phyloP scores from a whole-genome alignment of 1,284 basidiomycete species.

The Porogramme epimiltina region DNA sequence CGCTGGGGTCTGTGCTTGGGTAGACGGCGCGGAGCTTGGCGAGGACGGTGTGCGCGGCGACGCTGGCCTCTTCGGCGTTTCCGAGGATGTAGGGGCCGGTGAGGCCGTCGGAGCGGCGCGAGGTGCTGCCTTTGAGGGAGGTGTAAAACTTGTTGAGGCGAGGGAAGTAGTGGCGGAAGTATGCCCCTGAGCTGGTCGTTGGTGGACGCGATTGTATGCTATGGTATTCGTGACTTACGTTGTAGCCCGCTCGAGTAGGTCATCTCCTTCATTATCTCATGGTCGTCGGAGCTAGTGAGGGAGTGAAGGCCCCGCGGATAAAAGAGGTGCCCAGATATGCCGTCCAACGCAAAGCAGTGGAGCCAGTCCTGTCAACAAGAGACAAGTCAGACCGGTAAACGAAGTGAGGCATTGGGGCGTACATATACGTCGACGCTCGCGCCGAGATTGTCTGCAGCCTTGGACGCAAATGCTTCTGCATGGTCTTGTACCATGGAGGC shows the following conservation, averaged over 20 bases:
- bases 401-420: background rate
- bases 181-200: slow-evolving; percentile 1
- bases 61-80: slow-evolving; percentile 5
- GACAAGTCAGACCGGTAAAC: background rate
- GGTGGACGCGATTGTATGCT: background rate
- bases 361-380: slow-evolving; percentile 14
- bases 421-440: slow-evolving; percentile 25
- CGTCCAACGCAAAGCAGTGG: slow-evolving; percentile 28
- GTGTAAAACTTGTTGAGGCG: background rate
- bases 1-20: background rate
- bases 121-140: background rate
- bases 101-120: background rate
- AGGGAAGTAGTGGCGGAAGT: slow-evolving; percentile 22
- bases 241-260: slow-evolving; percentile 18
- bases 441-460: slow-evolving; percentile 15
- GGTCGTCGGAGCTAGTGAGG: slow-evolving; percentile 15
- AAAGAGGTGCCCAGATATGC: slow-evolving; percentile 26
- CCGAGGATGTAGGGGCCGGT: slow-evolving; percentile 14
- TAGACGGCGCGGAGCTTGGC: slow-evolving; percentile 16
- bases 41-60: slow-evolving; percentile 21
- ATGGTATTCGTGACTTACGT: slow-evolving; percentile 5
- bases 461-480: slow-evolving; percentile 16
- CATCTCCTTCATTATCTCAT: slow-evolving; percentile 23
- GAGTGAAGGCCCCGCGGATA: slow-evolving; percentile 22
- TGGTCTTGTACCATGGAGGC: slow-evolving; percentile 19